phyloP scores from a whole-genome alignment of 768 basidiomycete genomes.

The Rhodocollybia butyracea region DNA sequence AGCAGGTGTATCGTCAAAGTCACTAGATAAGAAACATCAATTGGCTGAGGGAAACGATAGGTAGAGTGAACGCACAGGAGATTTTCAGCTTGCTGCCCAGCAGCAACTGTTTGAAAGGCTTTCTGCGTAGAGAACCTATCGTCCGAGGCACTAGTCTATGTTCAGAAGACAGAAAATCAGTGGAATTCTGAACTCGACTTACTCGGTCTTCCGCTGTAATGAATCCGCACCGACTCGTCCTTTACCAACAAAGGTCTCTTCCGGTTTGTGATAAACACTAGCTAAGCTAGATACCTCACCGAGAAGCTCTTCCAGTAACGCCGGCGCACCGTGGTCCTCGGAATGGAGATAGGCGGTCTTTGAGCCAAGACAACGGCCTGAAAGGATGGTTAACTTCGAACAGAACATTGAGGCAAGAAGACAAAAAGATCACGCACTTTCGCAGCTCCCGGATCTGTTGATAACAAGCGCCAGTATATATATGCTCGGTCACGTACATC shows the following conservation, averaged over 20 bases:
- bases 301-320: slow-evolving; percentile 85
- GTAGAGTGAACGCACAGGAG: slow-evolving; percentile 47
- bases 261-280: slow-evolving; percentile 97
- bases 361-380: slow-evolving; percentile 83
- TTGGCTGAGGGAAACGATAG: slow-evolving; percentile 4
- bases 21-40: slow-evolving; percentile 30
- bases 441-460: slow-evolving; percentile 92
- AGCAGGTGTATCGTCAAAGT: slow-evolving; percentile 77
- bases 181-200: slow-evolving; percentile 21
- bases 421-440: slow-evolving; percentile 53
- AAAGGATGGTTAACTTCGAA: background rate
- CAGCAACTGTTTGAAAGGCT: slow-evolving; percentile 87
- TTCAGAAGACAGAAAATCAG: background rate
- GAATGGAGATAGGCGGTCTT: slow-evolving; percentile 90
- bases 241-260: slow-evolving; percentile 91
- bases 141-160: slow-evolving; percentile 47
- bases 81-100: slow-evolving; percentile 93
- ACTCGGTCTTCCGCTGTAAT: slow-evolving; percentile 65
- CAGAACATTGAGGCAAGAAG: background rate
- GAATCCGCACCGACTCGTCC: slow-evolving; percentile 86
- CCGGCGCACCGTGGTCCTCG: slow-evolving; percentile 89
- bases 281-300: slow-evolving; percentile 87
- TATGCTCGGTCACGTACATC: slow-evolving; percentile 97
- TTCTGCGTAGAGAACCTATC: slow-evolving; percentile 75
- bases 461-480: slow-evolving; percentile 95